A percentile compares a stretch with the other conserved stretches of the same genome.
Conservation (phyloP, 1,284 basidiomycete genomes). For the Afroboletus lepidellus region DNA sequence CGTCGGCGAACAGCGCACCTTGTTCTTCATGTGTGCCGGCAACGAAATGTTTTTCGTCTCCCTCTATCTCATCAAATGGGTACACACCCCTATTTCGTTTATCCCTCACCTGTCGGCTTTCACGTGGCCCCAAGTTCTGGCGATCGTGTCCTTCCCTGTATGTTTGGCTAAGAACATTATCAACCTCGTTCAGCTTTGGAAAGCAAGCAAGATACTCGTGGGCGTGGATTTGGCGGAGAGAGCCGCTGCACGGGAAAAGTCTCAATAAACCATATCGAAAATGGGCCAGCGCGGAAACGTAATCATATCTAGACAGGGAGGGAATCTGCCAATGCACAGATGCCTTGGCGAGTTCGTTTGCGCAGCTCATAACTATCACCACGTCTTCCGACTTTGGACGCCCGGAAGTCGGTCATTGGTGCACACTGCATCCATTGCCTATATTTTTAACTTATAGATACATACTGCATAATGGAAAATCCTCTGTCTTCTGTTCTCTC, state of each 20-base stretch:
- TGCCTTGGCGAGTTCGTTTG: constrained; percentile 7
- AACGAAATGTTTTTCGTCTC: constrained; percentile 98
- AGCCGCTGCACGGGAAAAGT: constrained; percentile 60
- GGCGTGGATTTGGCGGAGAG: constrained; percentile 87
- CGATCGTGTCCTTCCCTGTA: constrained; percentile 65
- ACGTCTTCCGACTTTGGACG: not conserved
- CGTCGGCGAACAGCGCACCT: constrained; percentile 53
- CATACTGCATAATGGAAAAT: constrained; percentile 19
- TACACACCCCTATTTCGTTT: constrained; percentile 56
- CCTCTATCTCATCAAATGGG: constrained; percentile 93
- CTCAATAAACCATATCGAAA: constrained; percentile 10
- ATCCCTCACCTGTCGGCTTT: constrained; percentile 30
- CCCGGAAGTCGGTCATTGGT: constrained; percentile 9
- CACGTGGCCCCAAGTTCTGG: constrained; percentile 85
- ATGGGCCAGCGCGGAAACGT: not conserved
- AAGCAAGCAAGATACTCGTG: constrained; percentile 93
- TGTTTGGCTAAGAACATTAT: constrained; percentile 89
- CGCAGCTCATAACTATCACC: constrained; percentile 16
- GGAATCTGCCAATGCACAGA: constrained; percentile 11
- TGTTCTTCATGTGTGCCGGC: constrained; percentile 94
- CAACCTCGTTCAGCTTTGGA: constrained; percentile 98
- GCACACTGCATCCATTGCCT: constrained; percentile 6
- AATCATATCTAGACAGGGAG: constrained; percentile 17
- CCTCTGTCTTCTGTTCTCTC: not conserved
- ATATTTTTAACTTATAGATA: constrained; percentile 19